Conservation (phyloP, 2,329 filamentous ascomycete genomes). For the Penicillium capsulatum region DNA sequence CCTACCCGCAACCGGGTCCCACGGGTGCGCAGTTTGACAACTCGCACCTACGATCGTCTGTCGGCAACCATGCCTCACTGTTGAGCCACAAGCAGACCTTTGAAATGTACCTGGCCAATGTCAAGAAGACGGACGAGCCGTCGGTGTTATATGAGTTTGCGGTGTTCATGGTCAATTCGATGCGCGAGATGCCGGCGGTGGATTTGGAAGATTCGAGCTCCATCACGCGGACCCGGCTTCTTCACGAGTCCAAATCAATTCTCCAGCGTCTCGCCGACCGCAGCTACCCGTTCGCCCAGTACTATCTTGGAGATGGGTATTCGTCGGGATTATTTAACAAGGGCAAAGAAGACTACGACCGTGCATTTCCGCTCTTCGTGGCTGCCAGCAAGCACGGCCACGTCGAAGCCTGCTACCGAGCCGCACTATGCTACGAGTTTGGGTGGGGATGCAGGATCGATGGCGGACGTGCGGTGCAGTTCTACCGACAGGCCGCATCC, state of each 20-base stretch:
- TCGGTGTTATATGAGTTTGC: conserved; percentile 95
- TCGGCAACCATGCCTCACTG: conserved; percentile 86
- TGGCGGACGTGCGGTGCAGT: conserved; percentile 86
- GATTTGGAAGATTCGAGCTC: conserved; percentile 27
- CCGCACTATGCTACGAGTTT: conserved; percentile 94
- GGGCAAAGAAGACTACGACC: conserved; percentile 84
- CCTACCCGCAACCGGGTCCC: conserved; percentile 74
- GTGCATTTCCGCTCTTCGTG: conserved; percentile 87
- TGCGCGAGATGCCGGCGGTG: conserved; percentile 68
- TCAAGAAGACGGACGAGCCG: conserved; percentile 91
- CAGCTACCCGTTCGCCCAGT: conserved; percentile 94
- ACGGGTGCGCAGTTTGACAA: conserved; percentile 69
- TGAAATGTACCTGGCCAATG: conserved; percentile 94
- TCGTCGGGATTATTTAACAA: conserved; percentile 94
- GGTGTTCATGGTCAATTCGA: conserved; percentile 85
- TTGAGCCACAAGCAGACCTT: conserved; percentile 89
- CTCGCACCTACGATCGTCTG: conserved; percentile 67
- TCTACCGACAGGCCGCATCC: conserved; percentile 81
- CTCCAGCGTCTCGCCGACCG: conserved; percentile 79
- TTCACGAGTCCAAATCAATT: conserved; percentile 84
- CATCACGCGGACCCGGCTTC: conserved; percentile 60
- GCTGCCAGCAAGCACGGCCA: conserved; percentile 95
- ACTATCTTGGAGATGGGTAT: conserved; percentile 92
- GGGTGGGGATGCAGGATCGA: conserved; percentile 94
- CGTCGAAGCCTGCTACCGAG: conserved; percentile 89